phyloP scores from a whole-genome alignment of 2,329 filamentous ascomycete genomes.

The Sporothrix schenckii region DNA sequence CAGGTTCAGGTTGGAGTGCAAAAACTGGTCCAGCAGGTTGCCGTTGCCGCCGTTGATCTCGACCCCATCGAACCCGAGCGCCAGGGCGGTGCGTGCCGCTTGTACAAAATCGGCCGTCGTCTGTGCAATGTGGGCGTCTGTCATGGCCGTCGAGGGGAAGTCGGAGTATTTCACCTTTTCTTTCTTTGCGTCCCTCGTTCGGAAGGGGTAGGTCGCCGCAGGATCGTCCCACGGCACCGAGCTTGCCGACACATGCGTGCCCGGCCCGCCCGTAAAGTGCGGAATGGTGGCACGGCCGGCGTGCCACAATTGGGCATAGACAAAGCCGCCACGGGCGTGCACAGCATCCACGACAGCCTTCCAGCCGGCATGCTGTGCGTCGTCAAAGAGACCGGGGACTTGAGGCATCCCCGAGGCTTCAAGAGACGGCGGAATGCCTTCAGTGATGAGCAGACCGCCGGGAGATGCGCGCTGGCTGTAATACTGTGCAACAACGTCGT shows the following conservation, averaged over 20 bases:
- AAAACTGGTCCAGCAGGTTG: constrained; percentile 56
- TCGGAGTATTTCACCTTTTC: constrained; percentile 41
- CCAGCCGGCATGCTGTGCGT: constrained; percentile 27
- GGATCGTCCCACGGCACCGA: constrained; percentile 32
- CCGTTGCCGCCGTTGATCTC: constrained; percentile 49
- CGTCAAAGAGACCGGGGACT: constrained; percentile 27
- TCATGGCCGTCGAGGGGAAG: constrained; percentile 49
- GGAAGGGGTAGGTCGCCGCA: constrained; percentile 42
- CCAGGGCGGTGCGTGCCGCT: constrained; percentile 50
- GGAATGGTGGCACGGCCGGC: constrained; percentile 39
- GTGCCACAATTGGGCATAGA: constrained; percentile 54
- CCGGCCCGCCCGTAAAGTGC: constrained; percentile 17
- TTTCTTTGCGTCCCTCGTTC: constrained; percentile 39
- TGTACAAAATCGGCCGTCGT: constrained; percentile 42
- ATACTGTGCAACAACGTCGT: constrained; percentile 23
- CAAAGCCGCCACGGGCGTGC: constrained; percentile 26
- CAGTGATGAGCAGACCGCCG: constrained; percentile 30
- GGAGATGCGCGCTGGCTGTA: constrained; percentile 29
- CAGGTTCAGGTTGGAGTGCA: constrained; percentile 57
- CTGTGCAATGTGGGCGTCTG: constrained; percentile 47
- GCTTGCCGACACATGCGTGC: constrained; percentile 20
- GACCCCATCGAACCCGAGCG: constrained; percentile 54
- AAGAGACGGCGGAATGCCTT: constrained; percentile 26
- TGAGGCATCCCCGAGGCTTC: constrained; percentile 24
- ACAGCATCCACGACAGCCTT: constrained; percentile 28